Evolutionary conservation across 2,329 filamentous ascomycete genomes (phyloP).

Genomic region (Cercospora nicotianae): DNA sequence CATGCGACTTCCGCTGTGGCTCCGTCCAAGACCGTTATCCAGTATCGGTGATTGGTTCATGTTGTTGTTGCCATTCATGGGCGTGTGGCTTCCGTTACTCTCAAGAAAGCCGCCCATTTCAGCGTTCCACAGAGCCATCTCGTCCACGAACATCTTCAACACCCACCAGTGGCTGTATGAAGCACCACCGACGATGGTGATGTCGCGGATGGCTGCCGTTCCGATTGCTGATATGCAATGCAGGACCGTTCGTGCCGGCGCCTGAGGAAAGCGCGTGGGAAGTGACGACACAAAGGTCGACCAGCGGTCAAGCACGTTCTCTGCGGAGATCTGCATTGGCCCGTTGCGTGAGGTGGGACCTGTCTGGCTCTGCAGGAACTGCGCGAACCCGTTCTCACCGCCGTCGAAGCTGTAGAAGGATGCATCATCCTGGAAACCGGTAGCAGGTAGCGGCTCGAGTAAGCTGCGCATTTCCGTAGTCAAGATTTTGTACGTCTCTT

Average conservation of each 20-base stretch:
- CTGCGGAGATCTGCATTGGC: constrained; percentile 43
- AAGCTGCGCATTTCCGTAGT: constrained; percentile 66
- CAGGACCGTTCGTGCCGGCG: constrained; percentile 69
- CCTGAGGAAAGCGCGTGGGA: constrained; percentile 70
- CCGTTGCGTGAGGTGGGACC: constrained; percentile 29
- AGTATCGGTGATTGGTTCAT: constrained; percentile 30
- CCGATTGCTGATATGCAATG: constrained; percentile 74
- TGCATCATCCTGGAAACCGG: constrained; percentile 38
- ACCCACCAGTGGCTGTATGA: constrained; percentile 94
- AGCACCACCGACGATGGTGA: constrained; percentile 74
- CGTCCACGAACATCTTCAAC: constrained; percentile 91
- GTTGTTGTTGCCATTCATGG: constrained; percentile 14
- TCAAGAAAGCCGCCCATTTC: constrained; percentile 87
- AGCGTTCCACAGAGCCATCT: constrained; percentile 87
- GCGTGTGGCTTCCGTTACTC: constrained; percentile 26
- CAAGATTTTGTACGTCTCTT: constrained; percentile 58
- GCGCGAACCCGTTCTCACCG: constrained; percentile 43
- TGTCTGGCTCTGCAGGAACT: constrained; percentile 42
- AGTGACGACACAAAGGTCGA: constrained; percentile 69
- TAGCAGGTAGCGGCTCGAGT: constrained; percentile 63
- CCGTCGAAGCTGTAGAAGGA: constrained; percentile 46
- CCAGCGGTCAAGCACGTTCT: constrained; percentile 77
- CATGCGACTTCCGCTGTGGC: constrained; percentile 37
- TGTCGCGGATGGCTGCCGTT: constrained; percentile 74
- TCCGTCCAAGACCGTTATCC: constrained; percentile 30